Evolutionary conservation across 495 filamentous ascomycete species (phyloP).

Genomic region (Collariella sp.): DNA sequence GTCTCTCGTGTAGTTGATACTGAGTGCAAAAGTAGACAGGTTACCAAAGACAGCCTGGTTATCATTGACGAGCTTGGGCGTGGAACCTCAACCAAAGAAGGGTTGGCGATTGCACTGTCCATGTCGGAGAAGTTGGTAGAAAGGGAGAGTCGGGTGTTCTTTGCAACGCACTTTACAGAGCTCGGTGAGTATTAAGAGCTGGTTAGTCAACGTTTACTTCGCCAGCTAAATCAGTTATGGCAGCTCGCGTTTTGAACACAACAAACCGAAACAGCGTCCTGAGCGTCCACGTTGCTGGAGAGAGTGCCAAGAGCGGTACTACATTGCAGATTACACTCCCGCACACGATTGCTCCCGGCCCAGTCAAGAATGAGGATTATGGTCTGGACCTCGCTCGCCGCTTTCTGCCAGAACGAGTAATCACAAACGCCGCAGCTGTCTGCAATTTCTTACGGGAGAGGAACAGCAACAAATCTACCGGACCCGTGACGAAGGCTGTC

Average conservation of each 20-base stretch:
- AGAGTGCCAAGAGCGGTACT: constrained; percentile 41
- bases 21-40: constrained; percentile 39
- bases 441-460: constrained; percentile 49
- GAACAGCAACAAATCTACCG: constrained; percentile 47
- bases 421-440: constrained; percentile 59
- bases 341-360: constrained; percentile 67
- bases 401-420: constrained; percentile 58
- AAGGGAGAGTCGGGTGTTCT: constrained; percentile 72
- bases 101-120: constrained; percentile 78
- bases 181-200: constrained; percentile 39
- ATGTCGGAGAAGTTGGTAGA: constrained; percentile 80
- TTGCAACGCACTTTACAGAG: constrained; percentile 85
- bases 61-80: constrained; percentile 92
- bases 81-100: constrained; percentile 83
- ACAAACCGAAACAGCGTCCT: constrained; percentile 63
- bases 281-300: constrained; percentile 70
- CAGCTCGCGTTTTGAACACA: constrained; percentile 55
- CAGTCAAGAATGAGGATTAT: constrained; percentile 65
- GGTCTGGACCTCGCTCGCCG: constrained; percentile 68
- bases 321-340: constrained; percentile 64
- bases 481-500: constrained; percentile 35
- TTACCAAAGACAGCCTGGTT: constrained; percentile 64
- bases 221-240: background rate
- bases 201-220: background rate
- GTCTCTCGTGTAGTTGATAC: constrained; percentile 19